A percentile compares a stretch with the other conserved stretches of the same genome.
phyloP scores from a whole-genome alignment of 2,329 filamentous ascomycete genomes.

The Harringtonia aguacate region DNA sequence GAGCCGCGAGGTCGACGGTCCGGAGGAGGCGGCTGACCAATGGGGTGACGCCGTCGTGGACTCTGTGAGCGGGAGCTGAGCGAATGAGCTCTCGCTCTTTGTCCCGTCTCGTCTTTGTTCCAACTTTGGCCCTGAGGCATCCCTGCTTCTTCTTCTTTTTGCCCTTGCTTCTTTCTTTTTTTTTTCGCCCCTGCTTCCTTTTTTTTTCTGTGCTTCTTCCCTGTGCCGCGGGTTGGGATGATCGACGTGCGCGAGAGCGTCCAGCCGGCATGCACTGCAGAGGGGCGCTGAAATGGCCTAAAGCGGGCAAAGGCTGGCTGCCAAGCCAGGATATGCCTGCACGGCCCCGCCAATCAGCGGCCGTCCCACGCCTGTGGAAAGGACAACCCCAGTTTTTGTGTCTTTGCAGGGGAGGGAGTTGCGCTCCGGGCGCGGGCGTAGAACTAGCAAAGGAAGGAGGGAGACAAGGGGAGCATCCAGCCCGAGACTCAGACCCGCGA shows the following conservation, averaged over 20 bases:
- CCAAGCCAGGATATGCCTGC: neutral
- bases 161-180: neutral
- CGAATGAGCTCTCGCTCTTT: neutral
- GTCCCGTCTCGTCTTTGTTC: neutral
- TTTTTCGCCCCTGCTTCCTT: neutral
- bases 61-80: neutral
- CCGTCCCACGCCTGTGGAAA: conserved; percentile 1
- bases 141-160: neutral
- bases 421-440: too few relatives aligned
- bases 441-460: too few relatives aligned
- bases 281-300: conserved; percentile 6
- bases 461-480: too few relatives aligned
- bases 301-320: neutral
- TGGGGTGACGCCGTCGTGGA: neutral
- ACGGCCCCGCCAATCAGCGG: conserved; percentile 4
- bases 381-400: neutral
- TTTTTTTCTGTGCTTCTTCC: neutral
- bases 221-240: neutral
- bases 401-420: too few relatives aligned
- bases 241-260: neutral
- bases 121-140: too few relatives aligned
- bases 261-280: conserved; percentile 3
- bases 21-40: neutral
- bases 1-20: too few relatives aligned
- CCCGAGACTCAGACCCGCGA: too few relatives aligned